Evolutionary conservation across 1,139 yeast genomes (phyloP), one percentile per base, ranked within the genome.

Genomic region (Yamadazyma jaroonii): DNA sequence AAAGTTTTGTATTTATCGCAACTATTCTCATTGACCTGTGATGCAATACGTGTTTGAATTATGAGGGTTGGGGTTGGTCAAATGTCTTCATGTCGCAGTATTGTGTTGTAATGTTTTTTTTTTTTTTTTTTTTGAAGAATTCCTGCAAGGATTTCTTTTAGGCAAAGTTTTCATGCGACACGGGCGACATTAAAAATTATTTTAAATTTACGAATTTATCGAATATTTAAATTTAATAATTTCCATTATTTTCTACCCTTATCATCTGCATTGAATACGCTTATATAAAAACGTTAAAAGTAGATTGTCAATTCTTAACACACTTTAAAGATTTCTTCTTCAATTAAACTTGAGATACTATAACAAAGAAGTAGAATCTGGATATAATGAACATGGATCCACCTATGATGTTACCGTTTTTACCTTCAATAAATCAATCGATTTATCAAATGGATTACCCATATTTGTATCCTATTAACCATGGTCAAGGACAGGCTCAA

Each of bases 341-440:
- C 6, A 4, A 17, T 4, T 17, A 17, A 17, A 4, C 20, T 17
- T 17, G 6, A 4, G 6, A 17, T 17, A 17, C 20, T 17, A 17
- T 17, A 17, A 17, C 20, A 4, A 17, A n/a, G n/a, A 24, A 10
- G 11, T 6, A 25, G 6, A 25, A 25, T n/a, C 3, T 9, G 11
- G 13, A 20, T 17, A 30, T 12, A n/a, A 33, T 37, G 37, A 36
- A 21, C 24, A 47, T 47, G 50, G 50, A 47, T 31, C 47, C 47
- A 20, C 49, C 49, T 17, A 38, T 46, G 40, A 36, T 46, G 38
- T 29, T 46, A 21, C 51, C 50, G 15, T 46, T 37, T 35, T 40
- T 47, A 30, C 51, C 51, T 14, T 35, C 50, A 1, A 29, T 46
- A 9, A 47, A 47, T 31, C 41, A 43, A 32, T 35, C 46, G 4